Base-by-base conservation (phyloP, 2,329 filamentous ascomycete genomes). In the Scedosporium apiospermum region DNA sequence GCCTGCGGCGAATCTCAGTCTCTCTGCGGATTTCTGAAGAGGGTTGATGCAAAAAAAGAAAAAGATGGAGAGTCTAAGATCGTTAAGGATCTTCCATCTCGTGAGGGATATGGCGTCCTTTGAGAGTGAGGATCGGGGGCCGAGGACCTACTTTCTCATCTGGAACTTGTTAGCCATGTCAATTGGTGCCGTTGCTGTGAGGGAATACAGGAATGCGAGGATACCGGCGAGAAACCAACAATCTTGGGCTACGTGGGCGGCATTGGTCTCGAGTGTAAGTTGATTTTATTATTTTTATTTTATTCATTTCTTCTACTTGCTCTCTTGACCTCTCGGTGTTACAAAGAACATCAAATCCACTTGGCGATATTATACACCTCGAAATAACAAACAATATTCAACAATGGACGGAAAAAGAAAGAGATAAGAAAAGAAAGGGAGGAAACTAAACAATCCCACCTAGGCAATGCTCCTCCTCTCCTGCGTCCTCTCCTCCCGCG, bases 401-500 rank as follows among this genome's bases (percentile, higher is more conserved):
- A 14, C 34, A 38, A 38, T 4, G 10, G 34, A 38, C 12, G 10
- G 10, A 14, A 14, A 38, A 12, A 38, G 34, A 38, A 38, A 38
- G 4, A 4, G 4, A 30, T 5, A 12, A 38, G 10, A 27, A 30
- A 55, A 30, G 23, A 14, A 55, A 49, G 14, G n/a, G 12, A 14
- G 21, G 12, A 55, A 55, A 55, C 51, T 23, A 55, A 55, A 49
- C 44, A 49, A 49, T 27, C 51, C 12, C 21, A 9, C 21, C 18
- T n/a, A 61, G 60, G 49, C 30, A 16, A 57, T 34, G 16, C 60
- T 61, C 27, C 34, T 61, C 30, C 27, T 49, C n/a, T 30, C 49
- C 30, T 55, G 44, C 12, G 18, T 57, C 49, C 60, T 61, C n/a
- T n/a, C 55, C n/a, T 23, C 27, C 46, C 46, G 60, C 30, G 27